A percentile compares a stretch with the other conserved stretches of the same genome.
These are phyloP conservation scores for Alternaria gaisen DNA, from an alignment of 2,329 filamentous ascomycete genomes.

Conservation along the genomic window DNA sequence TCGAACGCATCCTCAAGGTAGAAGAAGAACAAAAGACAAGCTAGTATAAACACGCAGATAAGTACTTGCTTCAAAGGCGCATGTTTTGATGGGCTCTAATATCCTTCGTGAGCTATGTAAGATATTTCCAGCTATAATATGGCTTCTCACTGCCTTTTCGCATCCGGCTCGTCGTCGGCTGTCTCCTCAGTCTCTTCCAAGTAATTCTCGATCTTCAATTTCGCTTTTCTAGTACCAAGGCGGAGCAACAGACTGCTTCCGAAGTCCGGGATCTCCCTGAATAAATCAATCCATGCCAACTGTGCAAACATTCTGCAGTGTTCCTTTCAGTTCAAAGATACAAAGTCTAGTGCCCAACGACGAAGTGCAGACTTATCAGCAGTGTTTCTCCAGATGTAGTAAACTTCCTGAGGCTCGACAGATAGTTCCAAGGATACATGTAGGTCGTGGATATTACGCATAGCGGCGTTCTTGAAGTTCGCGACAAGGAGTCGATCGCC, in stretches of 20 bases:
- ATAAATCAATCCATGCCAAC: background rate
- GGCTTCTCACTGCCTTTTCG: background rate
- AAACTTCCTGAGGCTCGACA: background rate
- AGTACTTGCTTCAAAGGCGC: background rate
- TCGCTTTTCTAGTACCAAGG: rapidly evolving
- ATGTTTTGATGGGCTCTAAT: background rate
- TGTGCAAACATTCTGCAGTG: background rate
- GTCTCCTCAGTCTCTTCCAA: background rate
- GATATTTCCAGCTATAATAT: background rate
- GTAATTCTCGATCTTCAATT: background rate
- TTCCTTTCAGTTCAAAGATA: background rate
- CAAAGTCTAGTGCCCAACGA: background rate
- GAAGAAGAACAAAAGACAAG: background rate
- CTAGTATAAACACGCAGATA: background rate
- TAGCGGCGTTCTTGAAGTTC: background rate
- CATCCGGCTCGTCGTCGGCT: background rate
- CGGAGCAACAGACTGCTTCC: background rate
- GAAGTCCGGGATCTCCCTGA: background rate
- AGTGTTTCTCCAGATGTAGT: background rate
- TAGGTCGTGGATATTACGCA: background rate
- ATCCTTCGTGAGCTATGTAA: background rate
- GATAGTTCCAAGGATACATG: rapidly evolving
- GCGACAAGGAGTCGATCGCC: background rate
- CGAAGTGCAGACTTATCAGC: background rate
- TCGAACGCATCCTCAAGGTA: background rate